phyloP scores from a whole-genome alignment of 2,329 filamentous ascomycete genomes.

The Colletotrichum falcatum region DNA sequence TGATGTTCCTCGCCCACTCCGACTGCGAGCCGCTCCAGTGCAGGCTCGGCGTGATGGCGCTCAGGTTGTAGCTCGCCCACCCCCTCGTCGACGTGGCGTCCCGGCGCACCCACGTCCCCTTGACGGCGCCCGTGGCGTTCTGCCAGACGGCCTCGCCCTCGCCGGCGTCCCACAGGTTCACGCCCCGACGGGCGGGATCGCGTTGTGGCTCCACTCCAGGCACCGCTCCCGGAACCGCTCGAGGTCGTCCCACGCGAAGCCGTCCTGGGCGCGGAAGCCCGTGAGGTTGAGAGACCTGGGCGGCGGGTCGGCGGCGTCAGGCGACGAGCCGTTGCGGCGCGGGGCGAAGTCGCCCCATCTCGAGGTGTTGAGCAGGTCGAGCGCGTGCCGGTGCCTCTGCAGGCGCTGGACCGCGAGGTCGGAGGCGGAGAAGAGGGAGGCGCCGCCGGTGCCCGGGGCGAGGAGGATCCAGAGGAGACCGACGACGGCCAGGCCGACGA shows the following conservation, averaged over 20 bases:
- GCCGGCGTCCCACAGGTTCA: constrained; percentile 55
- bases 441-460: constrained; percentile 43
- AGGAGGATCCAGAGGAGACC: constrained; percentile 59
- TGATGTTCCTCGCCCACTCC: constrained; percentile 84
- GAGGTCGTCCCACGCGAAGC: constrained; percentile 83
- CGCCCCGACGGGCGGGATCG: constrained; percentile 56
- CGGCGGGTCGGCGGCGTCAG: constrained; percentile 39
- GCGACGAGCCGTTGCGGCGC: constrained; percentile 39
- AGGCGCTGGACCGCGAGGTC: constrained; percentile 54
- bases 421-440: constrained; percentile 54
- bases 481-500: constrained; percentile 56
- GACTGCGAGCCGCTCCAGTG: constrained; percentile 70
- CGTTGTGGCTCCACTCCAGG: constrained; percentile 69
- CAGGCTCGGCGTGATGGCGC: constrained; percentile 71
- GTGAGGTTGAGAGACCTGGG: constrained; percentile 75
- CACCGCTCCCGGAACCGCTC: constrained; percentile 74
- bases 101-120: constrained; percentile 79
- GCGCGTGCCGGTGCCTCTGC: constrained; percentile 63
- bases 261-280: constrained; percentile 80
- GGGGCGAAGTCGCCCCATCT: constrained; percentile 72
- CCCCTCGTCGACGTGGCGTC: constrained; percentile 60
- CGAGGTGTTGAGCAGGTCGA: constrained; percentile 66
- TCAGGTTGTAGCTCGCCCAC: constrained; percentile 71
- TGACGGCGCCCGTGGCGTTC: constrained; percentile 81
- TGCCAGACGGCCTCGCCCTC: constrained; percentile 70